Conservation (phyloP, 2,329 filamentous ascomycete genomes). For the Alternaria brassicicola region DNA sequence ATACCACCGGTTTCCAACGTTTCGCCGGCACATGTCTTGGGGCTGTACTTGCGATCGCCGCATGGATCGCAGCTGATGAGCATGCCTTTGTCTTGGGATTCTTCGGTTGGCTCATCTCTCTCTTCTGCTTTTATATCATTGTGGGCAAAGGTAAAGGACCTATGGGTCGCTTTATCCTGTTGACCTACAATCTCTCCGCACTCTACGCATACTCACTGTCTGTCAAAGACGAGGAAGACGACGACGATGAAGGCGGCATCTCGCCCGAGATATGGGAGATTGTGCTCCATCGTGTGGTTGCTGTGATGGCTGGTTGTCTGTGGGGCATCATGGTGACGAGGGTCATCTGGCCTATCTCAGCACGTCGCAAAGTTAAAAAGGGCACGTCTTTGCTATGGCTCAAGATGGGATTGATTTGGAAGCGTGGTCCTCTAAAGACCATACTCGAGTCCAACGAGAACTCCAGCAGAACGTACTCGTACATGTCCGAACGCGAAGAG, state of each 20-base stretch:
- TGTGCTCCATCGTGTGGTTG: slow-evolving; percentile 81
- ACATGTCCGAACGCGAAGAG: slow-evolving; percentile 89
- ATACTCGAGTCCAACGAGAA: slow-evolving; percentile 56
- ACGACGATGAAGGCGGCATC: slow-evolving; percentile 82
- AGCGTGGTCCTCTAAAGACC: slow-evolving; percentile 82
- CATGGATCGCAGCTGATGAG: slow-evolving; percentile 78
- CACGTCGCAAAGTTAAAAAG: slow-evolving; percentile 84
- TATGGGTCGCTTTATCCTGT: slow-evolving; percentile 88
- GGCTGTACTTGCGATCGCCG: slow-evolving; percentile 72
- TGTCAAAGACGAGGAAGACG: slow-evolving; percentile 77
- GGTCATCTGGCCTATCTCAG: slow-evolving; percentile 91
- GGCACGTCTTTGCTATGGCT: slow-evolving; percentile 90
- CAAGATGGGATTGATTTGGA: slow-evolving; percentile 95
- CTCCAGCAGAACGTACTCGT: slow-evolving; percentile 55
- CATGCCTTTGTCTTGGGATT: slow-evolving; percentile 78
- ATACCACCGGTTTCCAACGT: slow-evolving; percentile 86
- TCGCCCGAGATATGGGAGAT: slow-evolving; percentile 88
- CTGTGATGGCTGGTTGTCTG: slow-evolving; percentile 83
- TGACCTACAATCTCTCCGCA: slow-evolving; percentile 94
- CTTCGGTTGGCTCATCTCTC: slow-evolving; percentile 79
- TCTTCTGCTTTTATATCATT: slow-evolving; percentile 89
- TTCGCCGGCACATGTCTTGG: slow-evolving; percentile 87
- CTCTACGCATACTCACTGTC: slow-evolving; percentile 92
- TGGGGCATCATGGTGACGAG: slow-evolving; percentile 93
- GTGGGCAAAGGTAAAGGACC: slow-evolving; percentile 82